Percentiles rank a stretch among this genome's conserved stretches.
Conservation (phyloP, 208 protist species). For the Leishmania arabica region DNA sequence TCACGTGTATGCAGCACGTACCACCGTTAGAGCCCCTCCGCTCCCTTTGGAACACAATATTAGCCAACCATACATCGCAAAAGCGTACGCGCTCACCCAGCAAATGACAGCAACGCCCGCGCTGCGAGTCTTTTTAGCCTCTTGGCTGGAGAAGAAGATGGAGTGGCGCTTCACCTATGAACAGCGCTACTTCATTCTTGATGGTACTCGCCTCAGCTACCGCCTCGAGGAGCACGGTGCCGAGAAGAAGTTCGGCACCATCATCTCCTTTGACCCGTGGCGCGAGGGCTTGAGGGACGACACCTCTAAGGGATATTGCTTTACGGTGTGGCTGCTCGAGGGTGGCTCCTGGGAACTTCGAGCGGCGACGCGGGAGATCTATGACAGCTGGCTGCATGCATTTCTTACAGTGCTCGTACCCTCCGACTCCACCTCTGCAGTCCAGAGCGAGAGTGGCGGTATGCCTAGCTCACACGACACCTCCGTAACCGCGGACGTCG, state of each 20-base stretch:
- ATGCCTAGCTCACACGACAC: slow-evolving; percentile 21
- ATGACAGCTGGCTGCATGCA: slow-evolving; percentile 48
- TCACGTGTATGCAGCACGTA: neutral
- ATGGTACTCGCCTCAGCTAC: slow-evolving; percentile 68
- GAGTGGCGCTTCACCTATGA: slow-evolving; percentile 82
- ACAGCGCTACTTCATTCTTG: slow-evolving; percentile 56
- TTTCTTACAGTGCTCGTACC: slow-evolving; percentile 34
- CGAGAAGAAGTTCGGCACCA: slow-evolving; percentile 57
- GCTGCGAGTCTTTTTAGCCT: slow-evolving; percentile 38
- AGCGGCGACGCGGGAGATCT: slow-evolving; percentile 43
- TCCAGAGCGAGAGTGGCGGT: slow-evolving; percentile 17
- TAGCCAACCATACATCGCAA: neutral
- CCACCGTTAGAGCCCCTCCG: neutral
- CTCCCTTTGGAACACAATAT: neutral
- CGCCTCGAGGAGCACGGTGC: slow-evolving; percentile 40
- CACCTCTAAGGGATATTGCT: slow-evolving; percentile 30
- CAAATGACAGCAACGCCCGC: slow-evolving; percentile 3
- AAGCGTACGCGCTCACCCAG: neutral
- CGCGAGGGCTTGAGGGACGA: slow-evolving; percentile 11
- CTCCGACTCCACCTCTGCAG: slow-evolving; percentile 18
- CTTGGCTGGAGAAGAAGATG: slow-evolving; percentile 78
- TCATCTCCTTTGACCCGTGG: slow-evolving; percentile 54
- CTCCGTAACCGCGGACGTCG: slow-evolving; percentile 14
- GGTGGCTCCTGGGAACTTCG: slow-evolving; percentile 73
- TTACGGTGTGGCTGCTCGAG: slow-evolving; percentile 77